phyloP scores from a whole-genome alignment of 805 yeast species.

The Yamadazyma tumulicola region DNA sequence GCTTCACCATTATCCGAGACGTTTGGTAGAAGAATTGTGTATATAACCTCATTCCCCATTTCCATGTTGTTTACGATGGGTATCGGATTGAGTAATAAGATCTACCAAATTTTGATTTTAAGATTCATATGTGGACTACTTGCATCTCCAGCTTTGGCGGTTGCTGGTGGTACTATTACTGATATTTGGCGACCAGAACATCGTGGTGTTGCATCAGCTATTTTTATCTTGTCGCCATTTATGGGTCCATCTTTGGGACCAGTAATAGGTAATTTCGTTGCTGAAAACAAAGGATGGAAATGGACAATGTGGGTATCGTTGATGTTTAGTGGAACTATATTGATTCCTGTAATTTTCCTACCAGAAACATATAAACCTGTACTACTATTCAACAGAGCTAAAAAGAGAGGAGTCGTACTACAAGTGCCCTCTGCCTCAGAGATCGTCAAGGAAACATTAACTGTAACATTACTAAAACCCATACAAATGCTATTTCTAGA shows the following conservation, averaged over 20 bases:
- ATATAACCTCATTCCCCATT: constrained; percentile 54
- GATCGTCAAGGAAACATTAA: constrained; percentile 44
- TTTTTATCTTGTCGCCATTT: constrained; percentile 77
- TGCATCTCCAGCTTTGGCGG: constrained; percentile 79
- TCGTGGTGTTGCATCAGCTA: constrained; percentile 69
- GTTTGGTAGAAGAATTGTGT: constrained; percentile 63
- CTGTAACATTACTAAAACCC: constrained; percentile 58
- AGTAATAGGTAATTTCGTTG: constrained; percentile 69
- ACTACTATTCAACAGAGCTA: constrained; percentile 57
- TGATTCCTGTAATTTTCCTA: constrained; percentile 45
- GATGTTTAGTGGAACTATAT: constrained; percentile 60
- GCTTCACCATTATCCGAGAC: constrained; percentile 73
- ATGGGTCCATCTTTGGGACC: constrained; percentile 81
- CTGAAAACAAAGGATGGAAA: constrained; percentile 61
- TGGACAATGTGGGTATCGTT: constrained; percentile 67
- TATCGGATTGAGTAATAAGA: constrained; percentile 61
- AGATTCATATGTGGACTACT: constrained; percentile 73
- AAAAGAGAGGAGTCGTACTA: constrained; percentile 52
- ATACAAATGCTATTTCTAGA: constrained; percentile 65
- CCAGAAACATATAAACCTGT: constrained; percentile 81
- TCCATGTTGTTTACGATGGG: constrained; percentile 75
- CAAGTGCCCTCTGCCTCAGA: constrained; percentile 30
- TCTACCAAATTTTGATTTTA: constrained; percentile 59
- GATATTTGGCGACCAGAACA: constrained; percentile 63
- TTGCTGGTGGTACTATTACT: constrained; percentile 79